Evolutionary conservation across 1,139 yeast genomes (phyloP), one percentile per base, ranked within the genome.

Genomic region (Debaryomyces nepalensis): DNA sequence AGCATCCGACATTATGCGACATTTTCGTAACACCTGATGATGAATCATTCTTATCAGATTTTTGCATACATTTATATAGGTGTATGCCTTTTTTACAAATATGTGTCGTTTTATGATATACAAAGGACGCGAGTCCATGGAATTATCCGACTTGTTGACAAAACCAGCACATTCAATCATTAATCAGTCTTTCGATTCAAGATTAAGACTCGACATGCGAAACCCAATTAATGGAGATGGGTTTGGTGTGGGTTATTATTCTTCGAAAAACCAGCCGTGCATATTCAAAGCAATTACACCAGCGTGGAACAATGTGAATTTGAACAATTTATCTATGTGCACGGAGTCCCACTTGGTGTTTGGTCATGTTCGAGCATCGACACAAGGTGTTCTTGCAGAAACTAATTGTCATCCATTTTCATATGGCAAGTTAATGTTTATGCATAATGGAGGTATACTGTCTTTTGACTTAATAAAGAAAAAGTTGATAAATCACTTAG

Each of bases 141-240:
- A 87, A 37, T 75, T 93, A 35, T 88, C 96, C 6, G 95, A 91
- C 59, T 73, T 93, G 27, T 75, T 93, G 42, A 93, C 99, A 2
- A 80, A 90, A 46, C 99, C 99, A 0, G 98, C 97, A 0, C 99
- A 93, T 60, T 89, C 97, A 7, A 93, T 93, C 58, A 93, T 93
- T 61, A 93, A 93, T 63, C 99, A 93, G 61, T 88, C 97, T 2
- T 93, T 87, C 56, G 99, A 93, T 61, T 84, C 95, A 23, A 66
- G 99, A 41, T 74, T 93, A 33, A 76, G 99, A 40, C 73, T 93
- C 31, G 99, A 93, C 58, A 84, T 83, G 73, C 75, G 84, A 50
- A 81, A 96, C 43, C 98, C 99, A 3, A 89, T 93, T 51, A 93
- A 93, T 60, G 99, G 99, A 31, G 99, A 93, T 63, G 99, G 99